Evolutionary conservation across 139 green algal genomes (phyloP).

Genomic region (Deuterostichococcus epilithicus): DNA sequence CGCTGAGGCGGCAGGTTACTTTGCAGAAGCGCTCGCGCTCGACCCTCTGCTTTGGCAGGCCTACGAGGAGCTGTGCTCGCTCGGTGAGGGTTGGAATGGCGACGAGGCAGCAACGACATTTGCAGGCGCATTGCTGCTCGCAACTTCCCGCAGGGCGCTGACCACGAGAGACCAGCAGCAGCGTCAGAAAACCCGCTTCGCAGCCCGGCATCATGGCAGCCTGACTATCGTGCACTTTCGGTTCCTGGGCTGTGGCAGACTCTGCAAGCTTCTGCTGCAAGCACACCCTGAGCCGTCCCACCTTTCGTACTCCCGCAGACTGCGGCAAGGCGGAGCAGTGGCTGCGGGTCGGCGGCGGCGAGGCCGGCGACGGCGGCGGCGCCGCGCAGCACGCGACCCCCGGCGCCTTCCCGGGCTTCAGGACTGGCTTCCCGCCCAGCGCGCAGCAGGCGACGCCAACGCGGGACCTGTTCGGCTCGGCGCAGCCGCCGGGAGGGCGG

Average conservation of each 20-base stretch:
- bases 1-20: slow-evolving; percentile 57
- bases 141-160: too few relatives aligned
- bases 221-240: too few relatives aligned
- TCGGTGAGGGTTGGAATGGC: slow-evolving; percentile 55
- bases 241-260: too few relatives aligned
- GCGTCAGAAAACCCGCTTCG: too few relatives aligned
- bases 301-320: neutral
- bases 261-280: too few relatives aligned
- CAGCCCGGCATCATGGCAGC: too few relatives aligned
- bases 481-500: neutral
- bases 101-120: too few relatives aligned
- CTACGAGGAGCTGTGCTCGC: slow-evolving; percentile 86
- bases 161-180: too few relatives aligned
- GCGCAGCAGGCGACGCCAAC: neutral
- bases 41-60: slow-evolving; percentile 89
- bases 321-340: slow-evolving; percentile 1
- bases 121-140: too few relatives aligned
- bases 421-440: neutral
- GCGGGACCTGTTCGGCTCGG: neutral
- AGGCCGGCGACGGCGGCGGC: neutral
- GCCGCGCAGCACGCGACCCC: neutral
- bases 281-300: too few relatives aligned
- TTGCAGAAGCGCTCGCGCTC: slow-evolving; percentile 56
- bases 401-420: neutral
- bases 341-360: neutral